A percentile compares a stretch with the other conserved stretches of the same genome.
These are phyloP conservation scores for Handroanthus guayacan DNA, from an alignment of 257 asterid genomes.

Conservation along the genomic window DNA sequence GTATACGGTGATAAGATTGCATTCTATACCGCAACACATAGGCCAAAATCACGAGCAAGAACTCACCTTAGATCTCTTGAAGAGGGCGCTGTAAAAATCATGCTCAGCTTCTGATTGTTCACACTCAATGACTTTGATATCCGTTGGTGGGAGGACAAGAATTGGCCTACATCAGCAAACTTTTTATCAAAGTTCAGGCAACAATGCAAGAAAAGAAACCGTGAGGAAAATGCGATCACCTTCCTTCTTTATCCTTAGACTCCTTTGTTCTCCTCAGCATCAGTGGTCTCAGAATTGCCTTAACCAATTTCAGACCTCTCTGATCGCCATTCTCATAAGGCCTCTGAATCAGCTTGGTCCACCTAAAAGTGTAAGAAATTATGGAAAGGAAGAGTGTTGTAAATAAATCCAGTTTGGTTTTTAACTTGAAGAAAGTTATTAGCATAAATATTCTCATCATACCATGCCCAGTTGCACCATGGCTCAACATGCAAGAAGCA, in stretches of 20 bases:
- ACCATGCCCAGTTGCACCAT: conserved; percentile 99
- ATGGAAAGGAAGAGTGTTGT: neutral
- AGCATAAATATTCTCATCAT: conserved; percentile 27
- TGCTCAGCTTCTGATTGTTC: conserved; percentile 76
- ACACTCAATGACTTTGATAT: conserved; percentile 66
- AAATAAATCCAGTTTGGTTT: conserved; percentile 7
- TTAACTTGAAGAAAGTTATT: neutral
- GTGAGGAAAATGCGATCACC: conserved; percentile 45
- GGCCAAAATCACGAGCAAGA: conserved; percentile 9
- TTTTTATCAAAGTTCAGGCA: neutral
- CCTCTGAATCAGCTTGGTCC: conserved; percentile 80
- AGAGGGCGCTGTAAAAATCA: conserved; percentile 82
- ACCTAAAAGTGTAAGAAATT: conserved; percentile 52
- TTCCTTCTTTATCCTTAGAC: conserved; percentile 79
- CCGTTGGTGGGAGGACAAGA: conserved; percentile 90
- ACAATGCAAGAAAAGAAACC: neutral
- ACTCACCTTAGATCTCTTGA: conserved; percentile 81
- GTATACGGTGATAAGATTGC: neutral
- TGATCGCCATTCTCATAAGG: conserved; percentile 83
- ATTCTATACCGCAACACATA: neutral
- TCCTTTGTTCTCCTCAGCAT: conserved; percentile 95
- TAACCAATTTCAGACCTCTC: conserved; percentile 74
- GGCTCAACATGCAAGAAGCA: conserved; percentile 94
- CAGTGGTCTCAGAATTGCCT: conserved; percentile 77
- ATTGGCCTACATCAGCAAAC: conserved; percentile 57